Evolutionary conservation across 768 basidiomycete species (phyloP), one percentile per base, ranked within the genome.

Genomic region (Arthromyces matolae): DNA sequence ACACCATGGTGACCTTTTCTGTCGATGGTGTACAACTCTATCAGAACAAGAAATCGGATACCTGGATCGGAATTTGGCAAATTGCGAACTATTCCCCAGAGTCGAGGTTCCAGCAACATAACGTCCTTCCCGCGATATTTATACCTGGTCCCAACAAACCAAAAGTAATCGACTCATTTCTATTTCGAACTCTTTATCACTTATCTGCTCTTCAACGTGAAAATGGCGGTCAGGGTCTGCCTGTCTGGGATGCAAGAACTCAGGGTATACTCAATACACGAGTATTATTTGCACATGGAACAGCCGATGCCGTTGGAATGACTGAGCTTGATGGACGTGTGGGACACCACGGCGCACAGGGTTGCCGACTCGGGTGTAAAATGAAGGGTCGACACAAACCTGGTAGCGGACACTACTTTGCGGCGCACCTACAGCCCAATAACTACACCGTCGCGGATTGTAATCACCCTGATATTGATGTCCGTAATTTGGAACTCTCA

Each of bases 21-120:
- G 32, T 73, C 13, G 69, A 75, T 45, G 69, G 71, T 16, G 64
- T 67, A 0, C 75, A 74, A 38, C 62, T 76, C 0, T 73, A 70
- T 36, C 53, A 64, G 6, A 63, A 67, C 51, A 74, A 75, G 54
- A 53, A 59, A 29, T 75, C 71, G 1, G 68, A 74, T 38, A 62
- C 57, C 8, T 73, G 71, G 71, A 72, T 75, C 10, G 58, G 43
- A 2, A 64, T 69, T 6, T 73, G 67, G 68, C 10, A 44, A 71
- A 5, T 32, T 54, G 1, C 60, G 71, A 36, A 62, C 54, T 19
- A 12, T 48, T 18, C 35, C 7, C 34, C 70, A 65, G 54, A 52
- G 8, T 25, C 47, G 7, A 59, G 66, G 5, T 73, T 71, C 52
- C 60, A 64, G 34, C 55, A 60, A 38, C 52, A 58, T 29, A 50